These are phyloP conservation scores for Apiospora pterosperma DNA, from an alignment of 2,329 filamentous ascomycete species.

Conservation along the genomic window DNA sequence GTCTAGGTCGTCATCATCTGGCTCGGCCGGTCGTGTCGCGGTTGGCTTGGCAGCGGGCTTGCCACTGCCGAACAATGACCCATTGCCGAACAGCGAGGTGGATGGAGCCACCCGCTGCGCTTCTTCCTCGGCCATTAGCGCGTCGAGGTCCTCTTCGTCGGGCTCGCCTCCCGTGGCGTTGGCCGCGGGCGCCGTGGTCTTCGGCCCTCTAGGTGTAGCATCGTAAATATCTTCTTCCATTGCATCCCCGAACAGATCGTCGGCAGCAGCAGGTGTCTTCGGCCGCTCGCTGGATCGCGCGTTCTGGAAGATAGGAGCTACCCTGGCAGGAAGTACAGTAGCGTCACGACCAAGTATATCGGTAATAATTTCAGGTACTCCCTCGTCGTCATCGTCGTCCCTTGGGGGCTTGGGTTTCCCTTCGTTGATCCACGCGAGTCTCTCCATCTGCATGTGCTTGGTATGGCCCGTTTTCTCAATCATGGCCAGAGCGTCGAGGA, in stretches of 20 bases:
- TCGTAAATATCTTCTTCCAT: constrained; percentile 56
- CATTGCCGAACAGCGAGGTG: constrained; percentile 20
- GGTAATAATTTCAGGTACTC: constrained; percentile 16
- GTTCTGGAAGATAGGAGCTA: constrained; percentile 37
- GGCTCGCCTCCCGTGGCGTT: constrained; percentile 21
- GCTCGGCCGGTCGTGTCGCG: constrained; percentile 26
- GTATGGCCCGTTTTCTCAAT: constrained; percentile 92
- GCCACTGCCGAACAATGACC: neutral
- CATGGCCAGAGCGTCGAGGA: constrained; percentile 82
- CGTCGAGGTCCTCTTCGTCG: constrained; percentile 30
- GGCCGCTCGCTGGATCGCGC: constrained; percentile 21
- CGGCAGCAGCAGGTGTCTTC: constrained; percentile 26
- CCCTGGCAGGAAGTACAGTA: constrained; percentile 26
- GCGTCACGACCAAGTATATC: constrained; percentile 23
- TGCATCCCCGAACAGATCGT: constrained; percentile 37
- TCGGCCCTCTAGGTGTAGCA: constrained; percentile 41
- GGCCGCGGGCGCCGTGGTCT: constrained; percentile 16
- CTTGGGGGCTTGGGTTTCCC: constrained; percentile 48
- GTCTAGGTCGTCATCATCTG: constrained; percentile 22
- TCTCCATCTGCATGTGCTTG: constrained; percentile 69
- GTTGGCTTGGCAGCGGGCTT: neutral
- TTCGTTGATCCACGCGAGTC: constrained; percentile 83
- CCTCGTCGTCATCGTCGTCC: constrained; percentile 29
- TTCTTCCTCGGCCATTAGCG: constrained; percentile 20
- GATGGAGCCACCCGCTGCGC: neutral